These are phyloP conservation scores for Salix caprea DNA, from an alignment of 345 rosid species.

Conservation along the genomic window DNA sequence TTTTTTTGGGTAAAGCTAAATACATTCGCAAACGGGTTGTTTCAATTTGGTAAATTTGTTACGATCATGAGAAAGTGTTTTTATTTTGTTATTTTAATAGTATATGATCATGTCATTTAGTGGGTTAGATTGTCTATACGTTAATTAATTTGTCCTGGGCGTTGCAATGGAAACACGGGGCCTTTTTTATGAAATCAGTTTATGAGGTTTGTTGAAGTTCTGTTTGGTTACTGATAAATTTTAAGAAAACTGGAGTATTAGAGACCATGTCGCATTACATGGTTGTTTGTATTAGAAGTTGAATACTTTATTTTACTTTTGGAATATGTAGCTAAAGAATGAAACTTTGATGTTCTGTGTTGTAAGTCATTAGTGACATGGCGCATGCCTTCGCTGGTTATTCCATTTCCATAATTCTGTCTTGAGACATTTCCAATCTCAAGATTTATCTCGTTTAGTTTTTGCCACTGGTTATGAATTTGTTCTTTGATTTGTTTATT, in stretches of 20 bases:
- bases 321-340: not conserved
- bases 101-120: not conserved
- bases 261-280: not conserved
- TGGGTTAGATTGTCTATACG: not conserved
- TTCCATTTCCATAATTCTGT: not conserved
- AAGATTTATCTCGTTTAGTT: not conserved
- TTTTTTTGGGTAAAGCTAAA: not conserved
- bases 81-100: not conserved
- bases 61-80: not conserved
- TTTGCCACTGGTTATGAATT: not conserved
- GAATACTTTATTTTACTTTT: conserved; percentile 1
- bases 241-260: not conserved
- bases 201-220: not conserved
- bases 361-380: not conserved
- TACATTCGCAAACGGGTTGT: not conserved
- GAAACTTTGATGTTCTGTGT: not conserved
- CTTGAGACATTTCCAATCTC: not conserved
- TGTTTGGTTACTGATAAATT: not conserved
- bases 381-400: not conserved
- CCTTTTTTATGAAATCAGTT: not conserved
- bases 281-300: not conserved
- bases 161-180: not conserved
- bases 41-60: not conserved
- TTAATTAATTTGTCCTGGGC: not conserved
- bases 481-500: not conserved